A percentile compares a stretch with the other conserved stretches of the same genome.
Evolutionary conservation across 1,284 basidiomycete genomes (phyloP).

Genomic region (Leccinum griseonigrum): DNA sequence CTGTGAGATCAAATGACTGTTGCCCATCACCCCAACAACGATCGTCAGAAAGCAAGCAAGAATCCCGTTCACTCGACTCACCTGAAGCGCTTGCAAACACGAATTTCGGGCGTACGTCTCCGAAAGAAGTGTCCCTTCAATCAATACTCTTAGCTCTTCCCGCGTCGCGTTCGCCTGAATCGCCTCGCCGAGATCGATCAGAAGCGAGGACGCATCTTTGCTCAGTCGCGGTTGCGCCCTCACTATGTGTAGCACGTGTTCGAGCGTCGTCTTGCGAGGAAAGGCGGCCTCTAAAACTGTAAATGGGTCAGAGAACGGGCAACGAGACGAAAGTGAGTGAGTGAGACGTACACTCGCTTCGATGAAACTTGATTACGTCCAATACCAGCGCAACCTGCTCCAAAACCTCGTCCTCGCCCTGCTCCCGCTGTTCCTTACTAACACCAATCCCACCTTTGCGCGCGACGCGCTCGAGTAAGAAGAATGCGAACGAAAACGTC

Average conservation of each 20-base stretch:
- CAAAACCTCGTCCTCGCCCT: slow-evolving; percentile 70
- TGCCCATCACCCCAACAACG: neutral
- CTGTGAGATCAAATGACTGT: slow-evolving; percentile 92
- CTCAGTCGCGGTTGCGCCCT: slow-evolving; percentile 78
- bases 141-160: slow-evolving; percentile 65
- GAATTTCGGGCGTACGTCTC: slow-evolving; percentile 90
- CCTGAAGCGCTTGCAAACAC: slow-evolving; percentile 90
- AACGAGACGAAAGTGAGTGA: neutral
- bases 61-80: slow-evolving; percentile 27
- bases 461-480: slow-evolving; percentile 75
- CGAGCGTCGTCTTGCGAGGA: slow-evolving; percentile 71
- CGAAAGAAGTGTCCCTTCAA: slow-evolving; percentile 78
- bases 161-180: slow-evolving; percentile 66
- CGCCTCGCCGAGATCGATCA: slow-evolving; percentile 84
- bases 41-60: slow-evolving; percentile 28
- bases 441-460: slow-evolving; percentile 63
- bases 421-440: slow-evolving; percentile 15
- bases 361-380: slow-evolving; percentile 86
- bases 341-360: slow-evolving; percentile 67
- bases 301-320: neutral
- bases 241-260: slow-evolving; percentile 75
- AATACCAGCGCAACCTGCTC: slow-evolving; percentile 89
- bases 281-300: slow-evolving; percentile 67
- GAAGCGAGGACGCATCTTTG: slow-evolving; percentile 83
- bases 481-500: slow-evolving; percentile 82